Conservation (phyloP, 164 flowering plant species). For the Umbellularia californica region DNA sequence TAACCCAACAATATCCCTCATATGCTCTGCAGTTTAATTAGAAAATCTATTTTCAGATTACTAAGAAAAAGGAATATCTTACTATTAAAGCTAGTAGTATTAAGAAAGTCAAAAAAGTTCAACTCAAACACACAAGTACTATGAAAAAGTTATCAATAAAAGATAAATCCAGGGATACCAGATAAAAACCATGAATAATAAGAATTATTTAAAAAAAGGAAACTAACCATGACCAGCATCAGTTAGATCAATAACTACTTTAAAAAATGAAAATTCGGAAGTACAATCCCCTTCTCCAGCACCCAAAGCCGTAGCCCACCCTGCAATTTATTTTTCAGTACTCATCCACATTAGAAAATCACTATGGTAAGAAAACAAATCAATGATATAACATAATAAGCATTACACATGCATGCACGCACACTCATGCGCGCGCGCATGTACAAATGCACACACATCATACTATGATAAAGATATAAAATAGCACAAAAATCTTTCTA, state of each 20-base stretch:
- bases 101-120: neutral
- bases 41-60: neutral
- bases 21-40: slow-evolving; percentile 49
- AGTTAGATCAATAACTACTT: slow-evolving; percentile 68
- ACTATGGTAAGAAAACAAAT: neutral
- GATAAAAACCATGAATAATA: neutral
- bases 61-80: neutral
- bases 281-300: slow-evolving; percentile 82
- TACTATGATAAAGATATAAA: neutral
- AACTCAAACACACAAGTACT: neutral
- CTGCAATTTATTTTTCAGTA: slow-evolving; percentile 31
- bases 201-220: neutral
- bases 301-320: slow-evolving; percentile 87
- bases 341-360: neutral
- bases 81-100: neutral
- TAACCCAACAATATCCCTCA: slow-evolving; percentile 73
- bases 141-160: neutral
- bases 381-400: no score
- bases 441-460: no score
- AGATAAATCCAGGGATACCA: neutral
- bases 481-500: neutral
- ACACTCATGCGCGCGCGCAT: no score
- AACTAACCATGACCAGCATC: slow-evolving; percentile 94
- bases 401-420: no score
- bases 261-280: slow-evolving; percentile 71